Base-by-base conservation (phyloP, 2,329 filamentous ascomycete genomes). In the Microcyclospora pomicola region DNA sequence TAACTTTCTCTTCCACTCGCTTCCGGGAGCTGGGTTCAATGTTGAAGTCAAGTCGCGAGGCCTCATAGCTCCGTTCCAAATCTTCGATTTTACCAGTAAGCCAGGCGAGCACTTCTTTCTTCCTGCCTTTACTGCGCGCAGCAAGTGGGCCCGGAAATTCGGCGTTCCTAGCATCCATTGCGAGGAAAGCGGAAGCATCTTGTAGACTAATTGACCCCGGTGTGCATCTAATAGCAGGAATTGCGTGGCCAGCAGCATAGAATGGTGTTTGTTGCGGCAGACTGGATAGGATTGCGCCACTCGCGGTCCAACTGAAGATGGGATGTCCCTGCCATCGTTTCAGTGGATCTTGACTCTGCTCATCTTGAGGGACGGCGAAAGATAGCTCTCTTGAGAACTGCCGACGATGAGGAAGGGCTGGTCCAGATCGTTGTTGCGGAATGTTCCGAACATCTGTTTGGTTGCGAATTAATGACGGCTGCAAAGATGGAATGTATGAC, bases 91-190 rank as follows among this genome's bases (percentile, higher is more conserved):
- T 84, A 42, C 72, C 66, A 4, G 70, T 73, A 33, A 98, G 67
- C 91, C 92, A 98, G 2, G 75, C 61, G 32, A 87, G 50, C 0
- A 85, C 73, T 38, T 98, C 88, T 65, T 96, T 98, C 69, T 98
- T 98, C 69, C 93, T 96, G 1, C 80, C 77, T 68, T 94, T 96
- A 1, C 79, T 77, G 56, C 95, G 96, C 31, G 77, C 73, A 59
- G 81, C 86, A 19, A 98, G 65, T 2, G 92, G 91, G 0, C 91
- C 91, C 0, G 91, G 91, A 52, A 96, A 96, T 49, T 79, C 85
- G 13, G 75, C 71, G 35, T 91, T 64, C 2, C 77, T 72, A 27
- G 91, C 84, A 15, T 75, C 67, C 7, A 86, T 64, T 4, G 82
- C 77, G 33, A 83, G 65, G 24, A 84, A 67, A 32, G 86, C 77